Base-by-base conservation (phyloP, 768 basidiomycete genomes). In the Trametes cingulata region DNA sequence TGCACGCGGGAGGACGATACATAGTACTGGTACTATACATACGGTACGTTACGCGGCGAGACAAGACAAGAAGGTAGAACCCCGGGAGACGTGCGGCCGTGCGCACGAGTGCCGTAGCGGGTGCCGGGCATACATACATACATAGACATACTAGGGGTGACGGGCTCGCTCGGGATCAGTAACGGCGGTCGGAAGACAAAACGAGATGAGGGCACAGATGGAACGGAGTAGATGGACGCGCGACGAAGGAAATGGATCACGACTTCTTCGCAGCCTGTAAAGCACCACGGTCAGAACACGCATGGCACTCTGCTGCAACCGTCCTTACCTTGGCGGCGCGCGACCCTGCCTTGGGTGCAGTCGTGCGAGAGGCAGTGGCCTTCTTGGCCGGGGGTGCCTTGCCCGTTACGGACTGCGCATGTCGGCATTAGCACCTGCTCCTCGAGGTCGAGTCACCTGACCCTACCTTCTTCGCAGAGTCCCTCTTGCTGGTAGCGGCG, bases 381-480 rank as follows among this genome's bases (percentile, higher is more conserved):
- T 56, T 61, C 62, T 60, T 63, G 35, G 20, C 39, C 2, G 61
- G 57, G 27, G 60, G 58, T 24, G 60, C 51, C 29, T 51, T 60
- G 45, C 65, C 65, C 20, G 63, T 67, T 17, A 57, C 61, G 13
- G 65, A 43, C 65, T 67, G 22, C 25, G n/a, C 8, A 22, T 20
- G 13, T 17, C 24, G 13, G 17, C 33, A 36, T 63, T 9, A 60
- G 47, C 13, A 29, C 17, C 8, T 2, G 5, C 24, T 22, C 39
- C 15, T 20, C 2, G 9, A 22, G 3, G 6, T 42, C 8, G 25
- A 14, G n/a, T 2, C 48, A n/a, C 3, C 14, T 13, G 0, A 42
- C 1, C 65, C 37, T 43, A 85, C 85, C 83, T 88, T 90, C 80
- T 90, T 90, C 9, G 81, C 84, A 1, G 78, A 46, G 33, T 79